These are phyloP conservation scores for Wallacemonas rigidus DNA, from an alignment of 208 protist species.

Conservation along the genomic window DNA sequence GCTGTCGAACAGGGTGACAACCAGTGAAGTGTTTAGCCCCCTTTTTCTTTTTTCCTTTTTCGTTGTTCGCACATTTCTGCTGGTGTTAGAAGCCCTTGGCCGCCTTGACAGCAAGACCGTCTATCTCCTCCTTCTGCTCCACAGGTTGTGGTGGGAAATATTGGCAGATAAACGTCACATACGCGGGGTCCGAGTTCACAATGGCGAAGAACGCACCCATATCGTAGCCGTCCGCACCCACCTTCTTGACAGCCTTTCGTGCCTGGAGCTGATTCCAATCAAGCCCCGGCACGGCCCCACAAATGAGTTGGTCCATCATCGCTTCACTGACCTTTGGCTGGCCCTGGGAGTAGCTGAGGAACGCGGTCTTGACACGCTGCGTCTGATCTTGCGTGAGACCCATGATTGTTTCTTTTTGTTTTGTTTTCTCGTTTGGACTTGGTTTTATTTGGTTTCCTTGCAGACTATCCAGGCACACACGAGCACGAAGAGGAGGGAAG, in stretches of 20 bases:
- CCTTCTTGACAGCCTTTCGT: constrained; percentile 60
- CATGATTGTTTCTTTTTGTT: constrained; percentile 30
- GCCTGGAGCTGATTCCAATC: constrained; percentile 85
- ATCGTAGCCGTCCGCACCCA: constrained; percentile 67
- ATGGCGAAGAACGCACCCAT: constrained; percentile 79
- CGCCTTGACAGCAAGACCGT: constrained; percentile 77
- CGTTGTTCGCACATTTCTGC: neutral
- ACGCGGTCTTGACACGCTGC: constrained; percentile 89
- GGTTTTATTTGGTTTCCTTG: too few relatives aligned
- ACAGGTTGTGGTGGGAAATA: constrained; percentile 78
- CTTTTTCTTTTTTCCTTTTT: constrained; percentile 11
- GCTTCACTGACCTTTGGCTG: constrained; percentile 71
- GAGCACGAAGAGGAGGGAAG: too few relatives aligned
- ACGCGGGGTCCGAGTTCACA: constrained; percentile 68
- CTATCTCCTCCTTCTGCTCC: constrained; percentile 72
- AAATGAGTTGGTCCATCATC: constrained; percentile 92
- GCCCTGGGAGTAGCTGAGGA: constrained; percentile 85
- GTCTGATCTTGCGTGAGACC: constrained; percentile 72
- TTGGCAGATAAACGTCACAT: constrained; percentile 71
- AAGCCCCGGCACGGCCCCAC: constrained; percentile 80
- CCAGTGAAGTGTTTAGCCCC: neutral
- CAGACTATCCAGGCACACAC: too few relatives aligned
- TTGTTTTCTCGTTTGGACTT: constrained; percentile 6
- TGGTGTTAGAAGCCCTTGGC: constrained; percentile 77
- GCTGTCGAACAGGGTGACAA: too few relatives aligned